These are phyloP conservation scores for Acorus calamus DNA, from an alignment of 106 monocot genomes.

Conservation along the genomic window DNA sequence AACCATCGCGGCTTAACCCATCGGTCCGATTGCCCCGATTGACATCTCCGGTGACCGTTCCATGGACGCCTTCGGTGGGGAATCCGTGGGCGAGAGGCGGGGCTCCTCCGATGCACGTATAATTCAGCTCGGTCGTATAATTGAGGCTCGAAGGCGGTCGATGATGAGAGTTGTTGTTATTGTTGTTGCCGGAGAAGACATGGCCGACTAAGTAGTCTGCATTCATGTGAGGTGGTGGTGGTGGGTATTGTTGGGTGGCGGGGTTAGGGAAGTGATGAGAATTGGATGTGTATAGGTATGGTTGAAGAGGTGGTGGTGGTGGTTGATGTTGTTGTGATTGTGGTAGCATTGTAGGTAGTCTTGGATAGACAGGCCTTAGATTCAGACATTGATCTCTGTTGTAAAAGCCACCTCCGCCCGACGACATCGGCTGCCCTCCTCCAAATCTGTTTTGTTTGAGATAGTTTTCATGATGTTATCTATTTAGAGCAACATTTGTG, in stretches of 20 bases:
- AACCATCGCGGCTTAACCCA: background rate
- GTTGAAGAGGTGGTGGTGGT: conserved; percentile 17
- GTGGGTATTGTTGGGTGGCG: conserved; percentile 17
- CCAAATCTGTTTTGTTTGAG: conserved; percentile 11
- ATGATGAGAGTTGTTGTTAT: conserved; percentile 12
- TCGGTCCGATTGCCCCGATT: too few species aligned
- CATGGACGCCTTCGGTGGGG: conserved; percentile 1
- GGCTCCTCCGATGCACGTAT: conserved; percentile 26
- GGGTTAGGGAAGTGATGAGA: background rate
- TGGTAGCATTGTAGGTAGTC: conserved; percentile 14
- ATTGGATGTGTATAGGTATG: conserved; percentile 22
- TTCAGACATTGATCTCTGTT: conserved; percentile 34
- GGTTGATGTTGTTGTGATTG: background rate
- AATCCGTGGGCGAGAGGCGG: conserved; percentile 12
- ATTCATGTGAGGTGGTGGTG: conserved; percentile 20
- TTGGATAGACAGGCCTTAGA: conserved; percentile 56
- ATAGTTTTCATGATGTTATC: too few species aligned
- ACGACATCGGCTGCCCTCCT: conserved; percentile 18
- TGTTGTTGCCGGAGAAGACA: conserved; percentile 21
- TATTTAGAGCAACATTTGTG: too few species aligned
- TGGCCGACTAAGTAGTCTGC: conserved; percentile 70
- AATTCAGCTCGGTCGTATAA: conserved; percentile 18
- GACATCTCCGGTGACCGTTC: background rate
- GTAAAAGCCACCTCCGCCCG: conserved; percentile 6
- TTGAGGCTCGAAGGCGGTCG: conserved; percentile 12